Conservation (phyloP, 164 flowering plant genomes). For the Saururus chinensis region DNA sequence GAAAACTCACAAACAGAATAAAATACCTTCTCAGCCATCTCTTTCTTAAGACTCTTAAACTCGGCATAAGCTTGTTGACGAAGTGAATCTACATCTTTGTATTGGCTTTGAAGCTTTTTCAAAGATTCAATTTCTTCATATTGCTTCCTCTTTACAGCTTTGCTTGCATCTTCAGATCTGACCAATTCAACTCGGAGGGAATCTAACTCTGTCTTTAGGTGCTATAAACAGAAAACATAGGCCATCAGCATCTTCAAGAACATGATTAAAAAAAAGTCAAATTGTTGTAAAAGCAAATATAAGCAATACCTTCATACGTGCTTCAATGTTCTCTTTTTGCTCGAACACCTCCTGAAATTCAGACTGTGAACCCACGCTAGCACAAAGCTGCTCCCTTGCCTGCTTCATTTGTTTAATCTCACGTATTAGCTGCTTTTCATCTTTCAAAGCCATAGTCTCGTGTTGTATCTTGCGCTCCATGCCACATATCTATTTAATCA, state of each 20-base stretch:
- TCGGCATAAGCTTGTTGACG: conserved; percentile 64
- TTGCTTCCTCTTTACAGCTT: conserved; percentile 32
- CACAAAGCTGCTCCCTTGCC: conserved; percentile 40
- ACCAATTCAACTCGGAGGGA: conserved; percentile 27
- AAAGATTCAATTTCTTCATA: conserved; percentile 26
- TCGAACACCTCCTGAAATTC: conserved; percentile 54
- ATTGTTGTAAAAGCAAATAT: neutral
- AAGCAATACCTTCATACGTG: conserved; percentile 50
- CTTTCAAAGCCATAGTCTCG: conserved; percentile 66
- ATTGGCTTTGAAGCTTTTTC: conserved; percentile 30
- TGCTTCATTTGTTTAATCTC: conserved; percentile 70
- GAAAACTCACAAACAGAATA: neutral
- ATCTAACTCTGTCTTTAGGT: conserved; percentile 47
- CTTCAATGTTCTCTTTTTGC: conserved; percentile 49
- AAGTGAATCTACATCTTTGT: conserved; percentile 42
- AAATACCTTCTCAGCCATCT: conserved; percentile 43
- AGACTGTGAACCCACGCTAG: conserved; percentile 39
- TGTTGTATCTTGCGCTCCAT: conserved; percentile 70
- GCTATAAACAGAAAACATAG: conserved; percentile 18
- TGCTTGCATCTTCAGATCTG: conserved; percentile 35
- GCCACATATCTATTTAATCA: conserved; percentile 35
- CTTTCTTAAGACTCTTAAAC: conserved; percentile 39
- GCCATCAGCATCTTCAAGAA: conserved; percentile 6
- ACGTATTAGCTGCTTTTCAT: conserved; percentile 68
- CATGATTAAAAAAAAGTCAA: neutral